phyloP scores from a whole-genome alignment of 2,329 filamentous ascomycete species.

The Fusarium chlamydosporum region DNA sequence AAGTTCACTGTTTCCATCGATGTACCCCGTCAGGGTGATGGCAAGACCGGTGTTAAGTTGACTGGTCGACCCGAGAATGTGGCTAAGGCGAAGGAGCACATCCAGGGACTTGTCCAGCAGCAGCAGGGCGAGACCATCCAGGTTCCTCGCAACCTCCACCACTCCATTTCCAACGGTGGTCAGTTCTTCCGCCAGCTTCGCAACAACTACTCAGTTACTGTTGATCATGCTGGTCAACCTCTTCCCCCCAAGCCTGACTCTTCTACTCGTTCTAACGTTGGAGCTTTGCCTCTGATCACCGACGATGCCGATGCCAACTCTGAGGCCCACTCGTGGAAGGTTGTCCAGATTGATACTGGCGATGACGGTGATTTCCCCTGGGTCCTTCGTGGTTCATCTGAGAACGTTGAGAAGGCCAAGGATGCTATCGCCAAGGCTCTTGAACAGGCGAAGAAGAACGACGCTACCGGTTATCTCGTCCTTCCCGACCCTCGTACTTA shows the following conservation, averaged over 20 bases:
- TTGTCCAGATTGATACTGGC: conserved; percentile 74
- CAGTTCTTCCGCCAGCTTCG: conserved; percentile 93
- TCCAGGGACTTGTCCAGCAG: conserved; percentile 82
- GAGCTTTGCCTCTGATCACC: conserved; percentile 88
- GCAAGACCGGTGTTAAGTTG: conserved; percentile 87
- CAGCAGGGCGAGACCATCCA: conserved; percentile 90
- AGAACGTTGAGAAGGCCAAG: conserved; percentile 86
- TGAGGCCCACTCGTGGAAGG: conserved; percentile 85
- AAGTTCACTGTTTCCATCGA: conserved; percentile 90
- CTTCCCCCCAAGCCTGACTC: conserved; percentile 77
- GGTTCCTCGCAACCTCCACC: conserved; percentile 86
- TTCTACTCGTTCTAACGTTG: conserved; percentile 69
- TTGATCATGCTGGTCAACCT: conserved; percentile 88
- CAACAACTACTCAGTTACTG: conserved; percentile 87
- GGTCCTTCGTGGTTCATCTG: conserved; percentile 84
- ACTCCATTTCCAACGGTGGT: conserved; percentile 87
- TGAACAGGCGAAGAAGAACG: conserved; percentile 77
- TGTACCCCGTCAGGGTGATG: conserved; percentile 89
- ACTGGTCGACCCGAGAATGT: conserved; percentile 84
- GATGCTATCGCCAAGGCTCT: conserved; percentile 80
- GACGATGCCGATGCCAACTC: conserved; percentile 78
- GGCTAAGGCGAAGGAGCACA: conserved; percentile 88
- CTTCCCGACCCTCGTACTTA: conserved; percentile 92
- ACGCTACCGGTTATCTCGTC: conserved; percentile 86
- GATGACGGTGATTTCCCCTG: conserved; percentile 85